phyloP scores from a whole-genome alignment of 1,284 basidiomycete genomes.

The Moniliophthora roreri region DNA sequence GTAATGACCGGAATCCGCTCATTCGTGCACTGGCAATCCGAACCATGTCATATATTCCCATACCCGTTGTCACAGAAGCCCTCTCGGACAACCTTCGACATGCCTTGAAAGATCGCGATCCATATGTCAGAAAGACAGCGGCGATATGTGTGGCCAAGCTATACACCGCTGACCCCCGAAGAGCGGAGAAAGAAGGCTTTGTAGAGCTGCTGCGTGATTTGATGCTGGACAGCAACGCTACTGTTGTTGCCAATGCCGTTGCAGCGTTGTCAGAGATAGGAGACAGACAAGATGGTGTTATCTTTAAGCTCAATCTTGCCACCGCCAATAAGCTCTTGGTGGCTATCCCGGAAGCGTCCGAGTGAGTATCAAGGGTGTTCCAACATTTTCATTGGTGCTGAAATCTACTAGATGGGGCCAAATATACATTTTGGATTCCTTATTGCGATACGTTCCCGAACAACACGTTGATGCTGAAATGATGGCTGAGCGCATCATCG shows the following conservation, averaged over 20 bases:
- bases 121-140: conserved; percentile 96
- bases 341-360: conserved; percentile 88
- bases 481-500: conserved; percentile 90
- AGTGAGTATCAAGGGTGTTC: conserved; percentile 53
- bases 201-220: conserved; percentile 86
- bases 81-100: conserved; percentile 85
- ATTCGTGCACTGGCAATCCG: conserved; percentile 92
- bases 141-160: conserved; percentile 93
- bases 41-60: conserved; percentile 95
- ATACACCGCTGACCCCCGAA: conserved; percentile 81
- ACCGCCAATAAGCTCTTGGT: conserved; percentile 84
- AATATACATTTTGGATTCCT: conserved; percentile 95
- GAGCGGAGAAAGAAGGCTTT: conserved; percentile 84
- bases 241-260: conserved; percentile 93
- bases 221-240: conserved; percentile 91
- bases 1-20: conserved; percentile 88
- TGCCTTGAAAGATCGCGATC: conserved; percentile 86
- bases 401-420: conserved; percentile 86
- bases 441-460: conserved; percentile 92
- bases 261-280: conserved; percentile 91
- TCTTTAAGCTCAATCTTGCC: conserved; percentile 81
- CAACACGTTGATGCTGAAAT: conserved; percentile 87
- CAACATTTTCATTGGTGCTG: conserved; percentile 6
- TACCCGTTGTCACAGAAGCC: conserved; percentile 77
- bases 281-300: conserved; percentile 87